Conservation (phyloP, 345 rosid genomes). For the Ceriops zippeliana region DNA sequence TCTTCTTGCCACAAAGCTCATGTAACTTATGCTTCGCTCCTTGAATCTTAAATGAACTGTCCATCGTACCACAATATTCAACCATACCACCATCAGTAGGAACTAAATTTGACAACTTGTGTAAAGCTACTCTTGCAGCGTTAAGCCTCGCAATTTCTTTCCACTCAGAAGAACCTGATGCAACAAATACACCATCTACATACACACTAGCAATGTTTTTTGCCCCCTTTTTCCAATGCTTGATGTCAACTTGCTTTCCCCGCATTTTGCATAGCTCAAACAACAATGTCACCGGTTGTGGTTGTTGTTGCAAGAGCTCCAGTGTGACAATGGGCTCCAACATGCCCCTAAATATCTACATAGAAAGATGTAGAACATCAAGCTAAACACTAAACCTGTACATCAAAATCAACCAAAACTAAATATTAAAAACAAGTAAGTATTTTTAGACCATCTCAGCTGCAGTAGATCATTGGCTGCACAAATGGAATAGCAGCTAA, state of each 20-base stretch:
- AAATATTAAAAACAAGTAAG: no score
- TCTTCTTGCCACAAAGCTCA: conserved; percentile 53
- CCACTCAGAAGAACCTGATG: conserved; percentile 50
- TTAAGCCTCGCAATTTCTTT: conserved; percentile 67
- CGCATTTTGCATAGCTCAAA: conserved; percentile 59
- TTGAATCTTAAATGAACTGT: conserved; percentile 28
- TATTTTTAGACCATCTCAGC: no score
- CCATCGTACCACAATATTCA: conserved; percentile 5
- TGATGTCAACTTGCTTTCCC: conserved; percentile 49
- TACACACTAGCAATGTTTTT: conserved; percentile 42
- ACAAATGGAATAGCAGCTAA: no score
- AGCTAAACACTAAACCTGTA: not conserved
- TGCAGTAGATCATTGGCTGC: no score
- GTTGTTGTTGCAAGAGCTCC: conserved; percentile 43
- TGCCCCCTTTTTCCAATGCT: conserved; percentile 28
- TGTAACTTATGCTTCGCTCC: conserved; percentile 57
- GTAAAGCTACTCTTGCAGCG: conserved; percentile 58
- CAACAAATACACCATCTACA: conserved; percentile 47
- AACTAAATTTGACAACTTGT: conserved; percentile 30
- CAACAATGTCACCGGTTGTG: conserved; percentile 66
- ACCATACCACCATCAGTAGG: conserved; percentile 11
- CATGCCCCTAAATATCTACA: conserved; percentile 56
- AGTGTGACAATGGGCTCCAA: conserved; percentile 65
- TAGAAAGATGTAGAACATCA: no score
- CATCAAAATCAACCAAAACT: no score